Base-by-base conservation (phyloP, 352 stramenopile genomes). In the Phytophthora pini region DNA sequence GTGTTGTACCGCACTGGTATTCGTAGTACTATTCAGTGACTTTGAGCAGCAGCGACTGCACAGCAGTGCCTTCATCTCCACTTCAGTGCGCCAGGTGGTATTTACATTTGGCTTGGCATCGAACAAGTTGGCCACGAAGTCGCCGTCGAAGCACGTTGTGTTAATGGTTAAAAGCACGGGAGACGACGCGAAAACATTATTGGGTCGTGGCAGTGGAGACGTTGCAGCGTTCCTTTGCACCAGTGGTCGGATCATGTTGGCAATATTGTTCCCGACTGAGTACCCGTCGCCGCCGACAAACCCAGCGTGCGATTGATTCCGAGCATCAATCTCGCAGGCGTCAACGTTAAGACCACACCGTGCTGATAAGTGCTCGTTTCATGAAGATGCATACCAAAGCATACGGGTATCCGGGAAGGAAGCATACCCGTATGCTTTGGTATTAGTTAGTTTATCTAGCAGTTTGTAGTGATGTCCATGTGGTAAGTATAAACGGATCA, bases 31-130 rank as follows among this genome's bases (percentile, higher is more conserved):
- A 57, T 12, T 70, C 60, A 24, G 36, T 2, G 40, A 47, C 53
- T 74, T 70, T 4, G 43, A 56, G 29, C 65, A 74, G 41, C 65
- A 74, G 1, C 65, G 60, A 7, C 47, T 70, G 48, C 65, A 74
- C 43, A 50, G 34, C 10, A 74, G 20, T 1, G 13, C 34, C 8
- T 54, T 44, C 24, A 70, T n/a, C 10, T 59, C 48, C 12, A 40
- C 4, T 2, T 31, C n/a, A 26, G 46, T 10, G 1, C 49, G 17
- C 40, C 24, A 20, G 32, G 69, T 29, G 3, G 46, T 41, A 40
- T 34, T 56, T 3, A 15, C 17, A 8, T 17, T 48, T 24, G 53
- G 41, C 2, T 27, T 32, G 6, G 31, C 22, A 38, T 47, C 52
- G 12, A 69, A 40, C 36, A 73, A 29, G 2, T 65, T 3, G 10